Conservation (phyloP, 495 filamentous ascomycete species). For the Neurospora sp. region DNA sequence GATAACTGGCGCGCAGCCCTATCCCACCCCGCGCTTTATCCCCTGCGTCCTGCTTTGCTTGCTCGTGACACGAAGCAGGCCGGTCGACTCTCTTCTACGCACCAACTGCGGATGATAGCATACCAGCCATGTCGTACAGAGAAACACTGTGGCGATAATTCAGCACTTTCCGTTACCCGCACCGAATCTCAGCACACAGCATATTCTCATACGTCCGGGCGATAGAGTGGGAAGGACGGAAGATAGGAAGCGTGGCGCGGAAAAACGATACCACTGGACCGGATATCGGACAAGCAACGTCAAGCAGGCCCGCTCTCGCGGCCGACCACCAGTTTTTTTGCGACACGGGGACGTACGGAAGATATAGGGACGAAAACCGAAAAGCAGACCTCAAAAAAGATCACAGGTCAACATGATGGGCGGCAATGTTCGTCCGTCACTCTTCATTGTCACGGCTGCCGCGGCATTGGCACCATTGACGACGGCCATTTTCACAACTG, state of each 20-base stretch:
- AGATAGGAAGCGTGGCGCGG: not conserved
- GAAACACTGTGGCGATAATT: slow-evolving; percentile 13
- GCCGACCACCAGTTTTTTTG: not conserved
- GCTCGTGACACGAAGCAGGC: slow-evolving; percentile 1
- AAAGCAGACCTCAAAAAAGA: not conserved
- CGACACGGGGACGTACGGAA: not conserved
- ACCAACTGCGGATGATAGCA: not conserved
- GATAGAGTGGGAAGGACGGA: not conserved
- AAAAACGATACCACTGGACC: not conserved
- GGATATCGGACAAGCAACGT: not conserved
- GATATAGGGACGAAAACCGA: not conserved
- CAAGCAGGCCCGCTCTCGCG: not conserved
- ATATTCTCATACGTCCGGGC: not conserved
- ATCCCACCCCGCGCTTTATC: not conserved
- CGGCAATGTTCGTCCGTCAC: slow-evolving; percentile 1
- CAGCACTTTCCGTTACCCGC: slow-evolving; percentile 11
- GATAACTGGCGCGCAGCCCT: not conserved
- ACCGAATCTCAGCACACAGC: slow-evolving; percentile 5
- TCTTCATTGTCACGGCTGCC: slow-evolving; percentile 7
- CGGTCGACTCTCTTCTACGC: not conserved
- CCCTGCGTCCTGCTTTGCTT: not conserved
- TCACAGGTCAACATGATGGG: slow-evolving; percentile 13
- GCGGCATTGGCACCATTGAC: slow-evolving; percentile 17
- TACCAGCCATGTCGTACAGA: slow-evolving; percentile 15
- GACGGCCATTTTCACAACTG: slow-evolving; percentile 22